Evolutionary conservation across 2,329 filamentous ascomycete species (phyloP).

Genomic region (Xylariaceae sp.): DNA sequence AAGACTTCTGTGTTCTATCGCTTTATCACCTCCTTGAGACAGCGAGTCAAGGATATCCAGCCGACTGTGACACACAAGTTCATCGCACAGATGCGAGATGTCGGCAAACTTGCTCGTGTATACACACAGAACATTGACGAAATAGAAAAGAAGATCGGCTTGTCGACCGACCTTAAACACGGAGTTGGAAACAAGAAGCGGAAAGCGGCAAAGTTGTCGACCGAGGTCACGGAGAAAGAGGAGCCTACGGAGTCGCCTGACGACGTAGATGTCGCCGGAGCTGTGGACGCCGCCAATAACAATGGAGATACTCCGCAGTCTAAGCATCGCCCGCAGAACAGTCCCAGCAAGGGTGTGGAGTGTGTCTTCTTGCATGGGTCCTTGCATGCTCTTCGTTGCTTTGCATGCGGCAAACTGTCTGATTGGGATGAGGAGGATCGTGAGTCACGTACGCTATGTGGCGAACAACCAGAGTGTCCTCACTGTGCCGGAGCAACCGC

Average conservation of each 20-base stretch:
- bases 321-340: conserved; percentile 19
- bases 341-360: conserved; percentile 46
- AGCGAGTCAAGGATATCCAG: conserved; percentile 57
- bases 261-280: conserved; percentile 14
- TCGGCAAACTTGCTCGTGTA: conserved; percentile 62
- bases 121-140: conserved; percentile 75
- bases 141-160: conserved; percentile 64
- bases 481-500: conserved; percentile 59
- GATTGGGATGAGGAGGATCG: conserved; percentile 55
- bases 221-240: conserved; percentile 23
- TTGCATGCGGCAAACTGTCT: conserved; percentile 52
- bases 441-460: conserved; percentile 53
- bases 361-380: conserved; percentile 70
- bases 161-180: conserved; percentile 56
- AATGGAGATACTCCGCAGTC: conserved; percentile 16
- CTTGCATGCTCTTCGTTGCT: conserved; percentile 59
- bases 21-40: conserved; percentile 62
- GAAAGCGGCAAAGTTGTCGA: conserved; percentile 35
- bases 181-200: conserved; percentile 57
- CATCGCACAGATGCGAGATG: conserved; percentile 60
- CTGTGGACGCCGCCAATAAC: conserved; percentile 15
- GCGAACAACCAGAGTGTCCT: conserved; percentile 62
- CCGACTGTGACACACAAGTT: conserved; percentile 65
- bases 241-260: conserved; percentile 16
- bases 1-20: conserved; percentile 68